These are phyloP conservation scores for Mycena haematopus DNA, from an alignment of 768 basidiomycete species.

Conservation along the genomic window DNA sequence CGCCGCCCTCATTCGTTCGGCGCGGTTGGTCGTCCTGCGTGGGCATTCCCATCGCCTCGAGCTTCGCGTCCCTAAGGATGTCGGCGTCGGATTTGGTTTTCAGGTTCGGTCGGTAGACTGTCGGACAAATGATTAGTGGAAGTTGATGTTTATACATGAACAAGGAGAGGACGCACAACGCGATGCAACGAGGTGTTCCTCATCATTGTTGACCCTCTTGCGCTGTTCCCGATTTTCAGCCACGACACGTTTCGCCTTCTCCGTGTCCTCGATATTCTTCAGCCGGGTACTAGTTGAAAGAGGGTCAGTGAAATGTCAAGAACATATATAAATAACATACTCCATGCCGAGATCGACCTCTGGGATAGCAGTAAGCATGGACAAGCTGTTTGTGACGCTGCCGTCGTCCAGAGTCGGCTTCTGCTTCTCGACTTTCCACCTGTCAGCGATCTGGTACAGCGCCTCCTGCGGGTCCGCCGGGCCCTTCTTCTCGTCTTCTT, in stretches of 20 bases:
- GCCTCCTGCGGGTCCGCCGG: constrained; percentile 79
- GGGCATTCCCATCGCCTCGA: constrained; percentile 83
- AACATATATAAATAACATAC: constrained; percentile 58
- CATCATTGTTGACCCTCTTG: constrained; percentile 63
- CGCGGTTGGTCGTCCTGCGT: constrained; percentile 58
- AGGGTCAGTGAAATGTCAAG: constrained; percentile 1
- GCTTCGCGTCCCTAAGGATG: constrained; percentile 85
- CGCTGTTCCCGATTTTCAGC: constrained; percentile 69
- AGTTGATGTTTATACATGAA: neutral
- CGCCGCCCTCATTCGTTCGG: constrained; percentile 59
- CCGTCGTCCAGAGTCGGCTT: constrained; percentile 81
- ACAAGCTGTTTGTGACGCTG: constrained; percentile 89
- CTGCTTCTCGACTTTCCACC: constrained; percentile 64
- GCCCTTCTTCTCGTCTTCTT: constrained; percentile 51
- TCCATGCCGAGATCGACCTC: constrained; percentile 99
- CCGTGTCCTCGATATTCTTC: constrained; percentile 96
- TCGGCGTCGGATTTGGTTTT: constrained; percentile 87
- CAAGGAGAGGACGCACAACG: constrained; percentile 69
- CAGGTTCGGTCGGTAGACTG: constrained; percentile 86
- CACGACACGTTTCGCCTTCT: constrained; percentile 90
- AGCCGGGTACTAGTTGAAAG: constrained; percentile 72
- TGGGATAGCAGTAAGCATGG: constrained; percentile 97
- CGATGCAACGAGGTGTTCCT: constrained; percentile 84
- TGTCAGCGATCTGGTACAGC: constrained; percentile 74
- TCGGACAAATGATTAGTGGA: constrained; percentile 8